Conservation (phyloP, 331 rosid species). For the Dryas integrifolia region DNA sequence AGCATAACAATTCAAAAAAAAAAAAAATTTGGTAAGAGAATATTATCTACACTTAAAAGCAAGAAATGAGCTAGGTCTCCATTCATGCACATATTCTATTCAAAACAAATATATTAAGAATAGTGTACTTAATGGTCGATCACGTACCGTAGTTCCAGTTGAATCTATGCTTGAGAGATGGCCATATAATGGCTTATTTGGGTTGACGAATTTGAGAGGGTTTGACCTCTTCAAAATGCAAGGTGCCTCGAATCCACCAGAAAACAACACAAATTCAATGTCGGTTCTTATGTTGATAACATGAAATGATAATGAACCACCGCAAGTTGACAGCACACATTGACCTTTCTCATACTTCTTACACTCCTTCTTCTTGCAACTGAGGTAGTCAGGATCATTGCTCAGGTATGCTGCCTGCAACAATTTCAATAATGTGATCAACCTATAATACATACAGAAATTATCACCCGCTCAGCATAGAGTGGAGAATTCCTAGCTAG, state of each 20-base stretch:
- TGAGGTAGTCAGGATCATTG: slow-evolving; percentile 57
- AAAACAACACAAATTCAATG: slow-evolving; percentile 67
- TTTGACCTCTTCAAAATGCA: slow-evolving; percentile 49
- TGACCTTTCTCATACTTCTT: slow-evolving; percentile 22
- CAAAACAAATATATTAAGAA: too few species aligned
- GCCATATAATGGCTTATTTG: slow-evolving; percentile 61
- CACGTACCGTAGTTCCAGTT: slow-evolving; percentile 49
- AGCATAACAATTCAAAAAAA: too few species aligned
- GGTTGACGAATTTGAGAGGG: slow-evolving; percentile 53
- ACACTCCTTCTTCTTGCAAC: slow-evolving; percentile 67
- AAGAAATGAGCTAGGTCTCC: too few species aligned
- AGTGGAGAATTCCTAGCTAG: too few species aligned
- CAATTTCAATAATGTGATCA: background rate
- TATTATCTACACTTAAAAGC: too few species aligned
- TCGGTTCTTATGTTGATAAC: slow-evolving; percentile 78
- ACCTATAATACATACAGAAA: too few species aligned
- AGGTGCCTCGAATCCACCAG: slow-evolving; percentile 58
- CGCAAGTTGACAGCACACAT: slow-evolving; percentile 45
- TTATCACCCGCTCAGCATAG: too few species aligned
- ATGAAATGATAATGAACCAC: slow-evolving; percentile 66
- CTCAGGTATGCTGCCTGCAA: slow-evolving; percentile 55
- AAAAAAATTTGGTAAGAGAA: too few species aligned
- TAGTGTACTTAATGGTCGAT: too few species aligned
- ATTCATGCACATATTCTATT: too few species aligned
- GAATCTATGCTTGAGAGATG: slow-evolving; percentile 70